These are phyloP conservation scores for Yamadazyma kitorensis DNA, from an alignment of 805 yeast species.

Conservation along the genomic window DNA sequence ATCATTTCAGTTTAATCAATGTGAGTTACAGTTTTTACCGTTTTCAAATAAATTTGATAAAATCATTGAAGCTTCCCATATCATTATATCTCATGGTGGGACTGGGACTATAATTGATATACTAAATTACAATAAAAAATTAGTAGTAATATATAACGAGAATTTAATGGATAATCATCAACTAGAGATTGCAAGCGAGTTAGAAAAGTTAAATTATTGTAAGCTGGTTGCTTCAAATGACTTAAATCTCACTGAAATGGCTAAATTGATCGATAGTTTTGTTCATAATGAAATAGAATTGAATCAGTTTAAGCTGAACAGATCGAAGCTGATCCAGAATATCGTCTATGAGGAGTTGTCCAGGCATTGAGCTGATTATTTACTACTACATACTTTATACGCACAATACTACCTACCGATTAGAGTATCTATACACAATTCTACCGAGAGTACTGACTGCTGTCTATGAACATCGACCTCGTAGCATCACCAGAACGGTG, in stretches of 20 bases:
- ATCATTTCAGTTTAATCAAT: neutral
- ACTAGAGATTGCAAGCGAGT: constrained; percentile 56
- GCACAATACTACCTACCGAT: too few species aligned
- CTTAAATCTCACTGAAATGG: neutral
- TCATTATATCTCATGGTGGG: constrained; percentile 85
- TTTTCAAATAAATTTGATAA: constrained; percentile 24
- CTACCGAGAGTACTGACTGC: too few species aligned
- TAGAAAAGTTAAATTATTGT: constrained; percentile 14
- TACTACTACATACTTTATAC: too few species aligned
- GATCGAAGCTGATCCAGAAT: neutral
- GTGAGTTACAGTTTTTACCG: constrained; percentile 20
- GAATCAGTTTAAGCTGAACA: neutral
- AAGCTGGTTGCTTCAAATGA: constrained; percentile 1
- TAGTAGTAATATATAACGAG: constrained; percentile 71
- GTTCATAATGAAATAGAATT: neutral
- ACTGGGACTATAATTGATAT: constrained; percentile 91
- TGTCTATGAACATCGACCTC: too few species aligned
- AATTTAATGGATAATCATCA: constrained; percentile 87
- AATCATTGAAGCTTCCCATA: constrained; percentile 44
- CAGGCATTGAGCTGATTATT: too few species aligned
- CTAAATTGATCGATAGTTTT: neutral
- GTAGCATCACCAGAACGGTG: too few species aligned
- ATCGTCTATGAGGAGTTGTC: constrained; percentile 2
- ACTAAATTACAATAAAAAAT: constrained; percentile 50
- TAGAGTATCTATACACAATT: too few species aligned